Conservation (phyloP, 495 filamentous ascomycete genomes). For the Alectoria sarmentosa region DNA sequence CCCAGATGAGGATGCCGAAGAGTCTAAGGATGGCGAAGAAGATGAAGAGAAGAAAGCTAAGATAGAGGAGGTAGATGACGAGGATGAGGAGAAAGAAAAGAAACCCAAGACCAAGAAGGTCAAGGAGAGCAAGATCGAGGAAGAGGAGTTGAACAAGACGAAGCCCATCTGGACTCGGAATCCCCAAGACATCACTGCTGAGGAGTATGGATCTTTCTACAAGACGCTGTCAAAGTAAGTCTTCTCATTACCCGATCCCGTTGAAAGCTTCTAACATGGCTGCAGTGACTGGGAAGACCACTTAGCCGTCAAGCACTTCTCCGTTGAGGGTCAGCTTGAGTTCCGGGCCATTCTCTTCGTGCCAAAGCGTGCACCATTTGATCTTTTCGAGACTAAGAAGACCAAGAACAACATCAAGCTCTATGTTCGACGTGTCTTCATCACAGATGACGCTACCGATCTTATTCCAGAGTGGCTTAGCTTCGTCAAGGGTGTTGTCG, state of each 20-base stretch:
- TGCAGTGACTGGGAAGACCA: constrained; percentile 92
- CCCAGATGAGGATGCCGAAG: constrained; percentile 91
- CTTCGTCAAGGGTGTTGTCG: constrained; percentile 99
- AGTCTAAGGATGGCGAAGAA: constrained; percentile 50
- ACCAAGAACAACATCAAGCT: constrained; percentile 99
- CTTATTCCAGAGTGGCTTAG: constrained; percentile 98
- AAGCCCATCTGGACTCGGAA: constrained; percentile 99
- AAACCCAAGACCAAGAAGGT: constrained; percentile 97
- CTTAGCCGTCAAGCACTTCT: constrained; percentile 99
- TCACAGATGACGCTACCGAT: constrained; percentile 98
- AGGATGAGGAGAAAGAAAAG: constrained; percentile 75
- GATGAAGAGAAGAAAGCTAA: constrained; percentile 68
- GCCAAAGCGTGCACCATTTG: constrained; percentile 98
- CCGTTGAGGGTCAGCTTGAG: constrained; percentile 99
- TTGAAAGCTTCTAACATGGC: constrained; percentile 15
- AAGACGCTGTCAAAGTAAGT: constrained; percentile 86
- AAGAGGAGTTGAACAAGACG: constrained; percentile 99
- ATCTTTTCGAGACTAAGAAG: constrained; percentile 99
- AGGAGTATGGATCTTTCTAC: constrained; percentile 99
- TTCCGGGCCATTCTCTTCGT: constrained; percentile 99
- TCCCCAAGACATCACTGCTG: constrained; percentile 86
- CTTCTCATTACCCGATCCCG: not conserved
- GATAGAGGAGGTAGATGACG: constrained; percentile 78
- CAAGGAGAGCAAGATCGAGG: constrained; percentile 97
- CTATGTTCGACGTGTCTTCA: constrained; percentile 99